phyloP scores from a whole-genome alignment of 768 basidiomycete species.

The Amanita pallidorosea region DNA sequence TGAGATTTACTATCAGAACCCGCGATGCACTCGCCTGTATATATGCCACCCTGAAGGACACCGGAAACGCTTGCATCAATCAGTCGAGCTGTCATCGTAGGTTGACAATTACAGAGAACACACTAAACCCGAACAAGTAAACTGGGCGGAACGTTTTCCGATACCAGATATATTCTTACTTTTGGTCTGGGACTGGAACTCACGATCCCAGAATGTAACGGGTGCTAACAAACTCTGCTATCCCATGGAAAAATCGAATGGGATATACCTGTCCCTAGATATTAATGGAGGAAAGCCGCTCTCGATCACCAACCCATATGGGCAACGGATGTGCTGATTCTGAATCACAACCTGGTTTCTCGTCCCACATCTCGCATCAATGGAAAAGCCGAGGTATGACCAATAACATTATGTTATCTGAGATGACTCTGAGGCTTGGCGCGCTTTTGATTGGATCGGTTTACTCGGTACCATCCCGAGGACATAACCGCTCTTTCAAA shows the following conservation, averaged over 20 bases:
- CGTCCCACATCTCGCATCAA: conserved; percentile 49
- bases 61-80: conserved; percentile 39
- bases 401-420: conserved; percentile 60
- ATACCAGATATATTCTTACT: conserved; percentile 42
- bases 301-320: conserved; percentile 34
- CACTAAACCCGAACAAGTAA: conserved; percentile 50
- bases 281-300: neutral
- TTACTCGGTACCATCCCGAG: conserved; percentile 64
- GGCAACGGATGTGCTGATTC: conserved; percentile 42
- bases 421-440: neutral
- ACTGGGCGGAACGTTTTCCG: conserved; percentile 66
- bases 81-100: neutral
- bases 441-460: neutral
- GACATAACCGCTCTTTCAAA: conserved; percentile 40
- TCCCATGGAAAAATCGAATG: conserved; percentile 64
- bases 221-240: conserved; percentile 65
- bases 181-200: conserved; percentile 13
- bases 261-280: conserved; percentile 38
- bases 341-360: neutral
- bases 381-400: conserved; percentile 54
- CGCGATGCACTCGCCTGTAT: conserved; percentile 28
- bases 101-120: conserved; percentile 39
- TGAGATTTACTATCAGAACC: neutral
- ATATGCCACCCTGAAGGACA: conserved; percentile 53
- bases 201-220: conserved; percentile 67